phyloP scores from a whole-genome alignment of 352 stramenopile species.

The Peronospora tabacina region DNA sequence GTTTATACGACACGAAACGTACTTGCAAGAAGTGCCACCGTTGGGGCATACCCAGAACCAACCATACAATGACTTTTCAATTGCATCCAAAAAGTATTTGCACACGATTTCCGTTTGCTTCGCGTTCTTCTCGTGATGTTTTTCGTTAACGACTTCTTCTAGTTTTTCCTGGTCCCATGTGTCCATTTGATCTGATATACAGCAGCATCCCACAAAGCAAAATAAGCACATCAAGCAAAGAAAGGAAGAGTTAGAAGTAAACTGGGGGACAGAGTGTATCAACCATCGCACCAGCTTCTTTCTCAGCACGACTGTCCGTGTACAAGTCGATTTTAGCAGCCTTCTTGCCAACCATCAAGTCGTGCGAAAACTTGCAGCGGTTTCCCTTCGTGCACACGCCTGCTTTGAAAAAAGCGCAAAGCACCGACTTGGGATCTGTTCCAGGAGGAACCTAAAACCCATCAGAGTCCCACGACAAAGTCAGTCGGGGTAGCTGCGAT shows the following conservation, averaged over 20 bases:
- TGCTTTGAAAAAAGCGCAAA: constrained; percentile 87
- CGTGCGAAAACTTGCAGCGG: constrained; percentile 87
- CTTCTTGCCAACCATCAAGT: constrained; percentile 84
- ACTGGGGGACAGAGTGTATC: background rate
- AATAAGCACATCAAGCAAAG: background rate
- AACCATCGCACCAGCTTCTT: constrained; percentile 33
- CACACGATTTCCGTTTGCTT: constrained; percentile 87
- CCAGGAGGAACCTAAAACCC: constrained; percentile 64
- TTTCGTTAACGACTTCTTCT: constrained; percentile 80
- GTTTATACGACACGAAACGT: constrained; percentile 16
- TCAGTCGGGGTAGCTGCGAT: background rate
- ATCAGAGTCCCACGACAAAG: constrained; percentile 4
- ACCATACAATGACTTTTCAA: constrained; percentile 85
- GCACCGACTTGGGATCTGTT: constrained; percentile 82
- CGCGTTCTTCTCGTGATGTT: constrained; percentile 72
- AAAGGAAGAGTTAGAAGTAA: background rate
- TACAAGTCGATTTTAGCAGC: constrained; percentile 87
- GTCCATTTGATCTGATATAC: constrained; percentile 62
- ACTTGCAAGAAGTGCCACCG: constrained; percentile 70
- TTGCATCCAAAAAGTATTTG: constrained; percentile 87
- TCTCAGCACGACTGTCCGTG: constrained; percentile 67
- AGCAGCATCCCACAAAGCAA: background rate
- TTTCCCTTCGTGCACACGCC: constrained; percentile 84
- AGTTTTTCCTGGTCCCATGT: constrained; percentile 85
- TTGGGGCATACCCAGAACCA: constrained; percentile 90